Percentiles rank a stretch among this genome's conserved stretches.
phyloP scores from a whole-genome alignment of 1,139 yeast species.

The Sugiyamaella neomexicana region DNA sequence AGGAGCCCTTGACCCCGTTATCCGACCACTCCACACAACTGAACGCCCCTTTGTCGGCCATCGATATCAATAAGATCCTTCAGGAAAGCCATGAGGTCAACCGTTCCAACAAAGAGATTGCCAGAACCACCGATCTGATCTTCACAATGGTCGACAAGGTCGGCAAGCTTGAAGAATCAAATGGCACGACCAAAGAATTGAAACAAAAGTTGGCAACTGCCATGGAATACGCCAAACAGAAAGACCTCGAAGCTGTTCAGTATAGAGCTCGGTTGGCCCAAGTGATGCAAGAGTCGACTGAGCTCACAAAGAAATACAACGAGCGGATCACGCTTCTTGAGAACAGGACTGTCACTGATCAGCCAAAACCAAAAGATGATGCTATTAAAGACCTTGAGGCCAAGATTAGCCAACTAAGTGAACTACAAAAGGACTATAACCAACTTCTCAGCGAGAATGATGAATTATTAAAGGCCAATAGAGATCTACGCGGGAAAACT shows the following conservation, averaged over 20 bases:
- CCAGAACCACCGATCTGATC: slow-evolving; percentile 15
- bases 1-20: slow-evolving; percentile 4
- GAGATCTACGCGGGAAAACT: slow-evolving; percentile 4
- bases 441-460: slow-evolving; percentile 11
- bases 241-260: slow-evolving; percentile 25
- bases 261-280: slow-evolving; percentile 25
- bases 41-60: slow-evolving; percentile 17
- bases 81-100: slow-evolving; percentile 10
- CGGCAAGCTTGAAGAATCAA: neutral
- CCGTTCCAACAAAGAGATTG: slow-evolving; percentile 9
- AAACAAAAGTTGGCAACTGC: slow-evolving; percentile 24
- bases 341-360: neutral
- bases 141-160: slow-evolving; percentile 14
- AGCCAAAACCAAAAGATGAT: slow-evolving; percentile 1
- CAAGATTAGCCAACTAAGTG: slow-evolving; percentile 1
- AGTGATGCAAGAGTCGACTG: slow-evolving; percentile 22
- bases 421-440: slow-evolving; percentile 12
- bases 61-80: slow-evolving; percentile 18
- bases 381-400: slow-evolving; percentile 3
- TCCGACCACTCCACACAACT: neutral
- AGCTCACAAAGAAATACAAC: slow-evolving; percentile 20
- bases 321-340: slow-evolving; percentile 11
- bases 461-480: slow-evolving; percentile 1
- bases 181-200: slow-evolving; percentile 17
- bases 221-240: slow-evolving; percentile 25